Evolutionary conservation across 1,284 basidiomycete genomes (phyloP).

Genomic region (Tetrapyrgos nigripes): DNA sequence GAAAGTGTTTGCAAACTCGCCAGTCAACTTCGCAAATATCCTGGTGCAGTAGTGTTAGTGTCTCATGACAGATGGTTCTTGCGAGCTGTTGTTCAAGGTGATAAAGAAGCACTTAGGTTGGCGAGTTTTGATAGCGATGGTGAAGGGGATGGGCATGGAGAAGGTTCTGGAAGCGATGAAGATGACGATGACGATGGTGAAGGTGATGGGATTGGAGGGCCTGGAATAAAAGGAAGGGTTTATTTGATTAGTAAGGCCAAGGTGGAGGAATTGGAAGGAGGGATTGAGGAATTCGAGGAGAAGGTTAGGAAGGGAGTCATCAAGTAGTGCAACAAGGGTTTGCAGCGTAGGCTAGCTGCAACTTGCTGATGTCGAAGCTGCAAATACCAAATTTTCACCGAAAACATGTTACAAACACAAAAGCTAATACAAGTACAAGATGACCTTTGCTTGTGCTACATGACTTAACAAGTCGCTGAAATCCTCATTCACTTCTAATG

Average conservation of each 20-base stretch:
- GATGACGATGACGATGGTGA: background rate
- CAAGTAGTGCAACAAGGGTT: too few species aligned
- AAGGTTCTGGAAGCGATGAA: constrained; percentile 9
- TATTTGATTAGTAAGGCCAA: constrained; percentile 43
- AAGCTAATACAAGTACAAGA: too few species aligned
- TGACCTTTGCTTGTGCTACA: too few species aligned
- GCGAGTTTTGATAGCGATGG: constrained; percentile 32
- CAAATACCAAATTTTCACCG: too few species aligned
- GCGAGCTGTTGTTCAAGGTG: constrained; percentile 46
- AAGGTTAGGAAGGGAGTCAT: constrained; percentile 5
- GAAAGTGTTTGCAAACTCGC: constrained; percentile 69
- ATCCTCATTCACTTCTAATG: too few species aligned
- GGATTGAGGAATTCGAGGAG: constrained; percentile 11
- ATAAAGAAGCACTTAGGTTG: background rate
- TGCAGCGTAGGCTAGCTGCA: too few species aligned
- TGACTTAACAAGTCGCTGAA: too few species aligned
- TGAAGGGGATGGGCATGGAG: constrained; percentile 31
- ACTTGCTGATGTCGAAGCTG: too few species aligned
- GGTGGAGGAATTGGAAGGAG: constrained; percentile 38
- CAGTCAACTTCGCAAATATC: constrained; percentile 57
- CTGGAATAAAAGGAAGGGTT: constrained; percentile 35
- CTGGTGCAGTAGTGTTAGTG: constrained; percentile 67
- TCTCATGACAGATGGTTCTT: constrained; percentile 69
- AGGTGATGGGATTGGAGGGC: constrained; percentile 19
- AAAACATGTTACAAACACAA: too few species aligned